Evolutionary conservation across 352 stramenopile species (phyloP), one percentile per base, ranked within the genome.

Genomic region (Phytopythium aichiense): DNA sequence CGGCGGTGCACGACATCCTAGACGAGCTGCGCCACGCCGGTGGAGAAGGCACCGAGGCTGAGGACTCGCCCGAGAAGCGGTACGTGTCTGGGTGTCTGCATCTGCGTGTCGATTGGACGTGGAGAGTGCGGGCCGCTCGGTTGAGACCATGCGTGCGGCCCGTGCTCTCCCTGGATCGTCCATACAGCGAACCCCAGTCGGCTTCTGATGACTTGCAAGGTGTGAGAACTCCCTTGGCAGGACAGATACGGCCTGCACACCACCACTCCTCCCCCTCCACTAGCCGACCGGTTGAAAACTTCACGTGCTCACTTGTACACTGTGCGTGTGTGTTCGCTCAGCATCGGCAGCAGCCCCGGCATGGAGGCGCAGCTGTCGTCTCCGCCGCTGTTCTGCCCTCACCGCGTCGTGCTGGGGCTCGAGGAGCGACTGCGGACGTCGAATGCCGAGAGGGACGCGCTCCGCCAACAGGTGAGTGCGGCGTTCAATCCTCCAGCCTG

Each of bases 171-270:
- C 13, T 46, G 33, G 0, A 13, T 23, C 35, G 58, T 70, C 65
- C 56, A 64, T 62, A 81, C 50, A 67, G 22, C 23, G 59, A 75
- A 18, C 18, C 35, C 1, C 35, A 50, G 54, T 11, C 33, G 52
- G 37, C 79, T 92, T 60, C 81, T 94, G 85, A 92, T 94, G 85
- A 94, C 85, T 89, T 94, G 89, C 71, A 55, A 68, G 73, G 81
- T 66, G 65, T 91, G 52, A 94, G 85, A 90, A 94, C 89, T 88
- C 72, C 81, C 65, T 73, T 48, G 72, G 68, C 88, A 94, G 83
- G 85, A 94, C 85, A 94, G 85, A 92, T 94, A 94, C 85, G 83
- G 83, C 31, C 45, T 22, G 45, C 25, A 50, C 31, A 38, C 45
- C 31, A 38, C 45, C 20, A 11, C 42, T 49, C 18, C 2, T 49